Percentiles rank a stretch among this genome's conserved stretches.
These are phyloP conservation scores for Silybum marianum DNA, from an alignment of 129 eudicot genomes.

Conservation along the genomic window DNA sequence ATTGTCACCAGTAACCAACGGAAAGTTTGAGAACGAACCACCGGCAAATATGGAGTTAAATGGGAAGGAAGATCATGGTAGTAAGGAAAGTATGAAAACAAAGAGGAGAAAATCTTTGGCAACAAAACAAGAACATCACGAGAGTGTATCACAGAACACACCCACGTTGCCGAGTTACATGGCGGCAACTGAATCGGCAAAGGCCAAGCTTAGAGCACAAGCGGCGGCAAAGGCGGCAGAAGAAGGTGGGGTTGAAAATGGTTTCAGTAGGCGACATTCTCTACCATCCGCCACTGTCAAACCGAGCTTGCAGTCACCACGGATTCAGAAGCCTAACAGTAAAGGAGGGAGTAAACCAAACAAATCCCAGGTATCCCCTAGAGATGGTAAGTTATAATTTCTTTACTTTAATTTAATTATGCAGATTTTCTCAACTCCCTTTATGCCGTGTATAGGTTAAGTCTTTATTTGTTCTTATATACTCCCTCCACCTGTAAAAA, in stretches of 20 bases:
- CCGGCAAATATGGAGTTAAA: slow-evolving; percentile 43
- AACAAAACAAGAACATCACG: slow-evolving; percentile 62
- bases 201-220: slow-evolving; percentile 90
- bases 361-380: slow-evolving; percentile 60
- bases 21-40: slow-evolving; percentile 34
- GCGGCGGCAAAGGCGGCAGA: slow-evolving; percentile 60
- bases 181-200: slow-evolving; percentile 95
- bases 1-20: slow-evolving; percentile 32
- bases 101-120: slow-evolving; percentile 78
- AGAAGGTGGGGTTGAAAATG: slow-evolving; percentile 67
- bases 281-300: slow-evolving; percentile 74
- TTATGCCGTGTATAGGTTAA: not conserved
- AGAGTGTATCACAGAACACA: slow-evolving; percentile 61
- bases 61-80: slow-evolving; percentile 47
- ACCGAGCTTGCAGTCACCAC: slow-evolving; percentile 62
- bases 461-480: not conserved
- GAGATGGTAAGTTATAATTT: slow-evolving; percentile 59
- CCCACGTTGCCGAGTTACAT: slow-evolving; percentile 92
- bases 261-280: slow-evolving; percentile 71
- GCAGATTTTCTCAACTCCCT: not conserved
- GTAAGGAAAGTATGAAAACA: slow-evolving; percentile 58
- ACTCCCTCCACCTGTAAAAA: not conserved
- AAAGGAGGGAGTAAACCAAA: slow-evolving; percentile 63
- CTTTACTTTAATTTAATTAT: not conserved
- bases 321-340: slow-evolving; percentile 76